These are phyloP conservation scores for Nadsonia starkeyi-henricii DNA, from an alignment of 1,139 yeast species.

Conservation along the genomic window DNA sequence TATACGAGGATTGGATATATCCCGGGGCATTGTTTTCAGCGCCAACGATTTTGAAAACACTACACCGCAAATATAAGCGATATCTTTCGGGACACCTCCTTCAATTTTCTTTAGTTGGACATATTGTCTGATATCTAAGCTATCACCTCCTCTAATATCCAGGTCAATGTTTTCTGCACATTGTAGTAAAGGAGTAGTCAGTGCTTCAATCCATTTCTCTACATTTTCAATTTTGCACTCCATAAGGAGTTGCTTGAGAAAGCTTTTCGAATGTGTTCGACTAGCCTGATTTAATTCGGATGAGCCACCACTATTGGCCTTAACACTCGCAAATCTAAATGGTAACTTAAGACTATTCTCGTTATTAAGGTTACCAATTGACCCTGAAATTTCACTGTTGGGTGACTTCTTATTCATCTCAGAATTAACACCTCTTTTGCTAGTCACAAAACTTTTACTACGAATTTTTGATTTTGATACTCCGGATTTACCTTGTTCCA, in stretches of 20 bases:
- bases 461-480: background rate
- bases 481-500: background rate
- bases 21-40: conserved; percentile 61
- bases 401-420: background rate
- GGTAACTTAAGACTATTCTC: background rate
- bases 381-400: background rate
- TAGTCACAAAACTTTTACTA: background rate
- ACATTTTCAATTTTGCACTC: conserved; percentile 50
- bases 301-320: conserved; percentile 7
- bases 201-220: conserved; percentile 41
- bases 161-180: conserved; percentile 37
- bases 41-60: conserved; percentile 79
- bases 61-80: conserved; percentile 59
- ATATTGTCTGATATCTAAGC: conserved; percentile 74
- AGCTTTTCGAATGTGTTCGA: conserved; percentile 28
- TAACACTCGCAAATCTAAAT: background rate
- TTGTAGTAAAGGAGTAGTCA: conserved; percentile 32
- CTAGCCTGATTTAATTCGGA: conserved; percentile 27
- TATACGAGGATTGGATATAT: conserved; percentile 54
- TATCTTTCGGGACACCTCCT: conserved; percentile 52
- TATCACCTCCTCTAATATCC: conserved; percentile 49
- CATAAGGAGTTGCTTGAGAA: conserved; percentile 50
- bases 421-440: background rate
- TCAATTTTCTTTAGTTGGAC: conserved; percentile 72
- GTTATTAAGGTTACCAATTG: background rate